Percentiles rank a stretch among this genome's conserved stretches.
Evolutionary conservation across 805 yeast species (phyloP).

Genomic region (Saturnispora bothae): DNA sequence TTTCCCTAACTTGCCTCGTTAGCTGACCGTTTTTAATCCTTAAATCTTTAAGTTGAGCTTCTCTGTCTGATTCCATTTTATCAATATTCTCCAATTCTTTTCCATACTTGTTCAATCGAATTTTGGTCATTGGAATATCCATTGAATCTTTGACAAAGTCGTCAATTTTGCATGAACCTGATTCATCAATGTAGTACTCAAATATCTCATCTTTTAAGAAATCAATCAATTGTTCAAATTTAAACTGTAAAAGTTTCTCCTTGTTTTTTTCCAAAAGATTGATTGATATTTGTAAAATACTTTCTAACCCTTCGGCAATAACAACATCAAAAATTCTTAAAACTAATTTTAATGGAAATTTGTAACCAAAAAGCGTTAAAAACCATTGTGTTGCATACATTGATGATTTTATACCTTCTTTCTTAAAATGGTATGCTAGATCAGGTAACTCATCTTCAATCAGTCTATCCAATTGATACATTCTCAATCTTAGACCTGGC

Average conservation of each 20-base stretch:
- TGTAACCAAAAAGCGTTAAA: constrained; percentile 86
- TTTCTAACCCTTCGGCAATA: constrained; percentile 84
- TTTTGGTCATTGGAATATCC: constrained; percentile 61
- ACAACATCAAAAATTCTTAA: constrained; percentile 79
- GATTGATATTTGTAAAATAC: constrained; percentile 73
- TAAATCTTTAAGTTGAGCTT: constrained; percentile 48
- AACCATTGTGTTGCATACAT: constrained; percentile 99
- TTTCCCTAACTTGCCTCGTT: constrained; percentile 58
- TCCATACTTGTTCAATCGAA: constrained; percentile 57
- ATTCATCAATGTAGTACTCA: constrained; percentile 38
- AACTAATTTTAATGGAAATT: constrained; percentile 84
- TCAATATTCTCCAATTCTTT: constrained; percentile 71
- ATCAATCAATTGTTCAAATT: constrained; percentile 67
- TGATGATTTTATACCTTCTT: constrained; percentile 82
- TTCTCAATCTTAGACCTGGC: constrained; percentile 80
- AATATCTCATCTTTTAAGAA: constrained; percentile 75
- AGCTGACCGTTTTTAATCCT: constrained; percentile 60
- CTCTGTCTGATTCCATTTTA: constrained; percentile 51
- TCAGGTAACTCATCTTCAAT: constrained; percentile 68
- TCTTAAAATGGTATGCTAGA: constrained; percentile 61
- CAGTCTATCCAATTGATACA: constrained; percentile 85
- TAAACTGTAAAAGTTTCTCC: constrained; percentile 42
- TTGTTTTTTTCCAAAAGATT: constrained; percentile 69
- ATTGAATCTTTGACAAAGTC: constrained; percentile 72
- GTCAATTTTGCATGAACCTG: constrained; percentile 46